A percentile compares a stretch with the other conserved stretches of the same genome.
Conservation (phyloP, 192 early-diverging fungal species). For the Oehlia diaphana region DNA sequence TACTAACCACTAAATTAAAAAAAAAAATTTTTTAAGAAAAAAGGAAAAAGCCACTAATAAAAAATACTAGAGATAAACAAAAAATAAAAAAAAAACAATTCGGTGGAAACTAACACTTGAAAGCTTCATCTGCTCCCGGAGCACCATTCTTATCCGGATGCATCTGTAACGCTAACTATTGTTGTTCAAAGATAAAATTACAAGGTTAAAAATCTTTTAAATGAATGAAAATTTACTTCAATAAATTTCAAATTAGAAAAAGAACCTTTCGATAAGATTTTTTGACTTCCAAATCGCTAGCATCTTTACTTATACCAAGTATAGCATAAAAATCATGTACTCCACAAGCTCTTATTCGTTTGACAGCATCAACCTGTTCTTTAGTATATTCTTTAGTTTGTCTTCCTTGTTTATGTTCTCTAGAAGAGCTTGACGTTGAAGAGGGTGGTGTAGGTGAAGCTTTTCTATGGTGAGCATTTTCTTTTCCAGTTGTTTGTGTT, state of each 20-base stretch:
- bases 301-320: constrained; percentile 73
- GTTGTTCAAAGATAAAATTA: constrained; percentile 21
- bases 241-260: background rate
- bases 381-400: constrained; percentile 62
- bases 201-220: background rate
- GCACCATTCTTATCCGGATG: constrained; percentile 97
- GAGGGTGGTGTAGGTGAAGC: constrained; percentile 31
- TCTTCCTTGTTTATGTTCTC: constrained; percentile 29
- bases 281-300: constrained; percentile 81
- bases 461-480: background rate
- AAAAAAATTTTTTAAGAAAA: background rate
- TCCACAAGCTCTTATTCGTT: constrained; percentile 70
- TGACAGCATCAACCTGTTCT: constrained; percentile 80
- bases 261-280: constrained; percentile 90
- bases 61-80: background rate
- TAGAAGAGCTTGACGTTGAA: constrained; percentile 30
- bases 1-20: constrained; percentile 70
- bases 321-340: constrained; percentile 79
- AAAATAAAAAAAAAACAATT: background rate
- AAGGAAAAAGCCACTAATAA: background rate
- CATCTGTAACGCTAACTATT: constrained; percentile 82
- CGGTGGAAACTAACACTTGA: constrained; percentile 68
- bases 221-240: background rate
- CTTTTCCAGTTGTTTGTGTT: background rate
- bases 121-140: constrained; percentile 94